Evolutionary conservation across 495 filamentous ascomycete genomes (phyloP).

Genomic region (Penicillium angulare): DNA sequence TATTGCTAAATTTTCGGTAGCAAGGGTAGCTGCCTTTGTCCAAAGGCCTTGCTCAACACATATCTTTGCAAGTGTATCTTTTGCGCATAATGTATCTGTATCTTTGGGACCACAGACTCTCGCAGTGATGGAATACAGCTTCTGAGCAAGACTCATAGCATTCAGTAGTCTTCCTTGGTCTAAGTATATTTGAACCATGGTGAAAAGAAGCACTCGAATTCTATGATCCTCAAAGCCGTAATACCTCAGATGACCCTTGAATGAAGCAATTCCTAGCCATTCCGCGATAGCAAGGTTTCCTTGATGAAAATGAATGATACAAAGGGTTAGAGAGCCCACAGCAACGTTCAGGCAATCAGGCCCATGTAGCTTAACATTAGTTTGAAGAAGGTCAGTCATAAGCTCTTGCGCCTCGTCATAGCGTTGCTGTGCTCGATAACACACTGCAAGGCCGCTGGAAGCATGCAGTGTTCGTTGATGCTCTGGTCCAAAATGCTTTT

Average conservation of each 20-base stretch:
- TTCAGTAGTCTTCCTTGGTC: neutral
- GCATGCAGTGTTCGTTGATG: neutral
- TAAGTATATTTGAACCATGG: neutral
- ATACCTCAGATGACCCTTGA: neutral
- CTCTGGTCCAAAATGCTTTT: neutral
- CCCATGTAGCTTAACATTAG: neutral
- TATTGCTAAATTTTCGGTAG: neutral
- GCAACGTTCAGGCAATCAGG: neutral
- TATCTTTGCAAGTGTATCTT: neutral
- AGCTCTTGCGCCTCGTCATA: neutral
- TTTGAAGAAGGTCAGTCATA: neutral
- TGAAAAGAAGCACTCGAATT: neutral
- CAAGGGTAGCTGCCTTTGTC: constrained; percentile 7
- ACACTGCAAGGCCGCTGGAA: neutral
- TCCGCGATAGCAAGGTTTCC: neutral
- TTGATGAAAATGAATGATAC: neutral
- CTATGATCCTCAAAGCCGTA: neutral
- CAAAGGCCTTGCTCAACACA: constrained; percentile 6
- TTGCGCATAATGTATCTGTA: neutral
- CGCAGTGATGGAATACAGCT: neutral
- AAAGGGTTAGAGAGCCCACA: neutral
- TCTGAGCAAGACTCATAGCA: neutral
- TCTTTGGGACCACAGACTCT: neutral
- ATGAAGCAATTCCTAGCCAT: neutral
- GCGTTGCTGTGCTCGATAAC: neutral